Percentiles rank a stretch among this genome's conserved stretches.
Conservation (phyloP, 2,329 filamentous ascomycete genomes). For the Stemphylium vesicarium region DNA sequence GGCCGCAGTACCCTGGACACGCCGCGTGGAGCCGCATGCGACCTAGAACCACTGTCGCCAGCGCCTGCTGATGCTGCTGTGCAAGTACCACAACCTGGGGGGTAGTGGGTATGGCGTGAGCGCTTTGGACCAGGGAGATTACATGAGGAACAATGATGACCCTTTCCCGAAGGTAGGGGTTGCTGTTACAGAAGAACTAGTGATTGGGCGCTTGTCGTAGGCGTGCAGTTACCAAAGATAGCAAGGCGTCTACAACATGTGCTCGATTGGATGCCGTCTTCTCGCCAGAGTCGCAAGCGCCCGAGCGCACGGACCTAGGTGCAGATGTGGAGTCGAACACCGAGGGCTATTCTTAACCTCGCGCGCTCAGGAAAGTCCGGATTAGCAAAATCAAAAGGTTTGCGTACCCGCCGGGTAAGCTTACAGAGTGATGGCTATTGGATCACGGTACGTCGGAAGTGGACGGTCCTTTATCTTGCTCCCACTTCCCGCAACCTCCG, state of each 20-base stretch:
- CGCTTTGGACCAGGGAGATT: conserved; percentile 33
- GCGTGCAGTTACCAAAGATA: conserved; percentile 24
- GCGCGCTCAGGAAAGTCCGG: conserved; percentile 3
- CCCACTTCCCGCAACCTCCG: not conserved
- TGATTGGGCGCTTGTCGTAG: conserved; percentile 31
- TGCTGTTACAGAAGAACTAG: not conserved
- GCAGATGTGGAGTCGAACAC: conserved; percentile 14
- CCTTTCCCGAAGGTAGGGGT: conserved; percentile 26
- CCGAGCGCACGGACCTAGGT: conserved; percentile 15
- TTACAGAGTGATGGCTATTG: not conserved
- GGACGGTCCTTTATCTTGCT: not conserved
- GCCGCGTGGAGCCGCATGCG: conserved; percentile 32
- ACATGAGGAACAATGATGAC: conserved; percentile 29
- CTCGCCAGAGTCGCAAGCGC: conserved; percentile 18
- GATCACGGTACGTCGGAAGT: not conserved
- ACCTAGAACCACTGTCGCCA: conserved; percentile 20
- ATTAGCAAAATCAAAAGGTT: conserved; percentile 1
- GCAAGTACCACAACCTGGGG: conserved; percentile 23
- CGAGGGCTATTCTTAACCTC: conserved; percentile 24
- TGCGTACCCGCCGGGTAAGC: conserved; percentile 14
- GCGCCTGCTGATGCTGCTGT: conserved; percentile 42
- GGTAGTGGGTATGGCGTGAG: conserved; percentile 25
- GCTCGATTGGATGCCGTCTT: conserved; percentile 25
- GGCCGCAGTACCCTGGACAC: conserved; percentile 21
- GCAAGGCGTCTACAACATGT: conserved; percentile 25